These are phyloP conservation scores for Anisodus tanguticus DNA, from an alignment of 257 asterid genomes.

Conservation along the genomic window DNA sequence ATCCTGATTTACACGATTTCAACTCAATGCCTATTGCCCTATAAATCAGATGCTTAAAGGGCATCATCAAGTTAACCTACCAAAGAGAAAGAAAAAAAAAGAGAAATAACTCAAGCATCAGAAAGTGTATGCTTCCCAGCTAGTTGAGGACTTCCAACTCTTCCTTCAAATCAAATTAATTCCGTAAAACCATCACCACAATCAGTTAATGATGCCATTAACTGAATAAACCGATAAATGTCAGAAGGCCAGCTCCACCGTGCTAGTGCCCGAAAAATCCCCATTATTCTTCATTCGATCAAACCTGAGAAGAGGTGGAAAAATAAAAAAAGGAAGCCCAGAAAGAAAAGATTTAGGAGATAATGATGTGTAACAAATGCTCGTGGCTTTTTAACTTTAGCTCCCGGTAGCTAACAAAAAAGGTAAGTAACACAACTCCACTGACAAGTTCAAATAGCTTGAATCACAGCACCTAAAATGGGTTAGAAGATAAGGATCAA, in stretches of 20 bases:
- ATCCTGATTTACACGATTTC: conserved; percentile 11
- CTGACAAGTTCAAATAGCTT: not conserved
- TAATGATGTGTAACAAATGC: not conserved
- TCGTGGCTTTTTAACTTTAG: not conserved
- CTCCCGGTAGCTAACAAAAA: not conserved
- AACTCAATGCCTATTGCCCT: not conserved
- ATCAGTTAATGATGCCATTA: not conserved
- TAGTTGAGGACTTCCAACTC: not conserved
- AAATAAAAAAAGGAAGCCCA: not conserved
- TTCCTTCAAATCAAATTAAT: not conserved
- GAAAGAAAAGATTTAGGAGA: not conserved
- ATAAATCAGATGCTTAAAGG: not conserved
- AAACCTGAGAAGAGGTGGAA: not conserved
- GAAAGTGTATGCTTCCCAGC: not conserved
- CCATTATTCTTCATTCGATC: not conserved
- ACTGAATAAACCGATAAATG: not conserved
- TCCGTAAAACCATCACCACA: not conserved
- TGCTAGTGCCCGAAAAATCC: not conserved
- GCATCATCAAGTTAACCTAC: not conserved
- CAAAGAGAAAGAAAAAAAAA: not conserved
- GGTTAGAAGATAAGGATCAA: not conserved
- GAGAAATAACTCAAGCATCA: not conserved
- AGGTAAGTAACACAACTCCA: not conserved
- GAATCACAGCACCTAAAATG: not conserved
- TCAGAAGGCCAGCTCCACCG: conserved; percentile 6